Conservation (phyloP, 352 stramenopile species). For the Phytophthora podocarpi region DNA sequence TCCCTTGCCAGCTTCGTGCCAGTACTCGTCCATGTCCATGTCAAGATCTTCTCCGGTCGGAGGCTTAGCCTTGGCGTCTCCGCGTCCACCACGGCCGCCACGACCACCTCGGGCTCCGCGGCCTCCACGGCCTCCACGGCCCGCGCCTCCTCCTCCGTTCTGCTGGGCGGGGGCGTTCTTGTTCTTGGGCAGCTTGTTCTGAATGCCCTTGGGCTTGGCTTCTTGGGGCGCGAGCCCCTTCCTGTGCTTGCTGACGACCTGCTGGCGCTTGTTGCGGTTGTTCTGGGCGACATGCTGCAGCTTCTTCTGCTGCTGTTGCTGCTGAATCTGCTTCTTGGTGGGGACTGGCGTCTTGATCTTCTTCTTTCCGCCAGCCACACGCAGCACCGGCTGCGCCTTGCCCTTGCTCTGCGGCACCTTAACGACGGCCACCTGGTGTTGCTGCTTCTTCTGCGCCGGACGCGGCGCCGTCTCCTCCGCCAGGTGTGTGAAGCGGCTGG, state of each 20-base stretch:
- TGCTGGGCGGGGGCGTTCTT: slow-evolving; percentile 34
- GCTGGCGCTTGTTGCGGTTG: slow-evolving; percentile 77
- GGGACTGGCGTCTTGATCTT: slow-evolving; percentile 14
- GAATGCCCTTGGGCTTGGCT: slow-evolving; percentile 38
- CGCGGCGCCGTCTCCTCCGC: slow-evolving; percentile 47
- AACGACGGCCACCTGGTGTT: slow-evolving; percentile 48
- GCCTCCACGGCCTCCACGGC: slow-evolving; percentile 28
- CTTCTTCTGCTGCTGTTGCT: slow-evolving; percentile 71
- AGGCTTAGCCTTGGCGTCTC: slow-evolving; percentile 47
- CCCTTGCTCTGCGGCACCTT: slow-evolving; percentile 38
- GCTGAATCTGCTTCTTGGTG: slow-evolving; percentile 34
- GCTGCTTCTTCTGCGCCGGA: slow-evolving; percentile 23
- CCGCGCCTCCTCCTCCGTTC: slow-evolving; percentile 32
- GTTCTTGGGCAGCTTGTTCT: slow-evolving; percentile 35
- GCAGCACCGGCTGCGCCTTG: slow-evolving; percentile 31
- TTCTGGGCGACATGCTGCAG: slow-evolving; percentile 61
- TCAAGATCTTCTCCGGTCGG: slow-evolving; percentile 81
- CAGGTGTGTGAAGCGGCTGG: slow-evolving; percentile 76
- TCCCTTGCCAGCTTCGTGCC: slow-evolving; percentile 87
- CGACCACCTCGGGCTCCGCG: slow-evolving; percentile 32
- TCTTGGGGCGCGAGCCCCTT: slow-evolving; percentile 58
- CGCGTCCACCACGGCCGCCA: slow-evolving; percentile 36
- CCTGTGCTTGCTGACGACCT: slow-evolving; percentile 73
- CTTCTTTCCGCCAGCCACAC: slow-evolving; percentile 26
- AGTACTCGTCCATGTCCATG: slow-evolving; percentile 90